Conservation (phyloP, 208 protist genomes). For the Leishmania amazonensis region DNA sequence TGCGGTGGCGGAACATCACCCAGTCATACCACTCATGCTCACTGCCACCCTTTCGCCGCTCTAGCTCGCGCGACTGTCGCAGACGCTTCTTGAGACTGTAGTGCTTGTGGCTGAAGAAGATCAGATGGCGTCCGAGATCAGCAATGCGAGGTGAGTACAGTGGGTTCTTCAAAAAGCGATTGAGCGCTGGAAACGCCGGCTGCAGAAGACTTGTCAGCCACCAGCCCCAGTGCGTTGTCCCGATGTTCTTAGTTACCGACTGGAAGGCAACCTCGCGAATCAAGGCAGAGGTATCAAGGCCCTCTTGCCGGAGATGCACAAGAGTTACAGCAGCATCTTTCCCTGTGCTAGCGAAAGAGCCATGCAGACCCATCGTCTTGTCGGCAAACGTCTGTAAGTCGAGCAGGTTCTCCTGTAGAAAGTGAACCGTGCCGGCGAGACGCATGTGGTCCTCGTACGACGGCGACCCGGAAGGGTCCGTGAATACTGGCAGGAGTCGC, state of each 20-base stretch:
- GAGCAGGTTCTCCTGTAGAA: conserved; percentile 70
- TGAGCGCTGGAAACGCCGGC: conserved; percentile 52
- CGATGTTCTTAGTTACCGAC: conserved; percentile 83
- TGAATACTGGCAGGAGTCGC: conserved; percentile 60
- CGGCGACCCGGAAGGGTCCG: conserved; percentile 34
- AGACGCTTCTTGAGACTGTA: conserved; percentile 76
- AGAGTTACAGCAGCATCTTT: conserved; percentile 40
- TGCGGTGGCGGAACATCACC: conserved; percentile 85
- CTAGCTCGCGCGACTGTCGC: conserved; percentile 73
- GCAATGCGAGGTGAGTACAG: conserved; percentile 88
- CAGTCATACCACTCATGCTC: conserved; percentile 93
- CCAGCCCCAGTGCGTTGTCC: conserved; percentile 92
- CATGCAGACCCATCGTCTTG: conserved; percentile 68
- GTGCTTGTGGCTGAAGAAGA: conserved; percentile 92
- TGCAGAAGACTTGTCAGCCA: conserved; percentile 74
- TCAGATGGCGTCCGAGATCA: conserved; percentile 84
- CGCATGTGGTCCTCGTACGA: conserved; percentile 81
- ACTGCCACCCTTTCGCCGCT: conserved; percentile 77
- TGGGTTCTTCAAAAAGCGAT: conserved; percentile 87
- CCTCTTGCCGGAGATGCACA: conserved; percentile 80
- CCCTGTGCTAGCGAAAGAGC: conserved; percentile 54
- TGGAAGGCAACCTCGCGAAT: conserved; percentile 86
- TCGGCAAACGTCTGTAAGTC: conserved; percentile 60
- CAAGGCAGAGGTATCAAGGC: conserved; percentile 62
- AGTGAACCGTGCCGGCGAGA: conserved; percentile 78